These are phyloP conservation scores for Talaromyces rugulosus DNA, from an alignment of 2,329 filamentous ascomycete species.

Conservation along the genomic window DNA sequence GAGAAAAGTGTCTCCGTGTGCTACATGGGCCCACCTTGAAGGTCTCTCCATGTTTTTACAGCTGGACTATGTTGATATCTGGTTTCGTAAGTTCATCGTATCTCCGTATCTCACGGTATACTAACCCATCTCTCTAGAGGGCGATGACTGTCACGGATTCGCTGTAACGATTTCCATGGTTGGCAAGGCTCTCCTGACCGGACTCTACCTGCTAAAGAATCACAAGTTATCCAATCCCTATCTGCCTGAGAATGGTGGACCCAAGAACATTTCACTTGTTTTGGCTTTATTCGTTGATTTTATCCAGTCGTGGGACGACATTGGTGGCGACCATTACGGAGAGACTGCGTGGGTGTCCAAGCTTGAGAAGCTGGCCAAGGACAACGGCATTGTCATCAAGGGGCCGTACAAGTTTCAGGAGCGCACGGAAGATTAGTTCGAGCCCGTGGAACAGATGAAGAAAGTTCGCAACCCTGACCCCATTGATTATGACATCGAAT, in stretches of 20 bases:
- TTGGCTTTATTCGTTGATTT: slow-evolving; percentile 7
- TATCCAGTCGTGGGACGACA: neutral
- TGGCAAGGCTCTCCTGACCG: slow-evolving; percentile 9
- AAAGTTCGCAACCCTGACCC: neutral
- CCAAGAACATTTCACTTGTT: slow-evolving; percentile 2
- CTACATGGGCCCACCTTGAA: slow-evolving; percentile 8
- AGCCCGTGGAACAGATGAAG: neutral
- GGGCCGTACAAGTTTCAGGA: slow-evolving; percentile 7
- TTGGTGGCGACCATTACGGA: slow-evolving; percentile 6
- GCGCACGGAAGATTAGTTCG: neutral
- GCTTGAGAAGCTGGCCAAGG: slow-evolving; percentile 1
- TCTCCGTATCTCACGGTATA: neutral
- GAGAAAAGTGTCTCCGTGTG: slow-evolving; percentile 1
- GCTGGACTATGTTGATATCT: slow-evolving; percentile 3
- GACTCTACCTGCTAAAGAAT: slow-evolving; percentile 1
- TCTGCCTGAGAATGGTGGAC: neutral
- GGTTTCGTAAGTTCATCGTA: slow-evolving; percentile 7
- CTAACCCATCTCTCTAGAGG: neutral
- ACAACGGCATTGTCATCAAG: slow-evolving; percentile 2
- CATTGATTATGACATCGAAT: neutral
- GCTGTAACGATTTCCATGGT: slow-evolving; percentile 5
- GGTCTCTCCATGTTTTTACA: slow-evolving; percentile 4
- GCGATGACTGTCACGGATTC: slow-evolving; percentile 5
- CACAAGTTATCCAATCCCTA: slow-evolving; percentile 1
- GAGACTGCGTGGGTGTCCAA: slow-evolving; percentile 9